These are phyloP conservation scores for Rhynchosporium agropyri DNA, from an alignment of 2,329 filamentous ascomycete species.

Conservation along the genomic window DNA sequence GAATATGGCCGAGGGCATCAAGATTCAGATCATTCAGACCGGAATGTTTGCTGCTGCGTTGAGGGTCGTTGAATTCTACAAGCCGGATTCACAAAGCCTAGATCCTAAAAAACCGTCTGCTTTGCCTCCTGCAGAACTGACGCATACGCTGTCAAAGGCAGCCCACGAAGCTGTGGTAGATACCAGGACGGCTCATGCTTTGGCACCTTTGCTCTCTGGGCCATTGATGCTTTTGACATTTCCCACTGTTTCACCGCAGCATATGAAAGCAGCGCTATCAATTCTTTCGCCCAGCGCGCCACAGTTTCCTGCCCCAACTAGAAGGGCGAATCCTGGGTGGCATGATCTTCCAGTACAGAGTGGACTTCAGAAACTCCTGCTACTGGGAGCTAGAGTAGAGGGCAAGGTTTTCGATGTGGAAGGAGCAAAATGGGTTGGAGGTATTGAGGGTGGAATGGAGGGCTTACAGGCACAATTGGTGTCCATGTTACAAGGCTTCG, in stretches of 20 bases:
- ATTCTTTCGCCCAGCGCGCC: slow-evolving; percentile 73
- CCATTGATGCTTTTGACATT: slow-evolving; percentile 81
- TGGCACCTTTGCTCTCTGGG: slow-evolving; percentile 78
- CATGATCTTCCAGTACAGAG: slow-evolving; percentile 78
- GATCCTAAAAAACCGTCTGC: slow-evolving; percentile 31
- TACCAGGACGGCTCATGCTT: slow-evolving; percentile 57
- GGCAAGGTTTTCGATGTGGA: slow-evolving; percentile 54
- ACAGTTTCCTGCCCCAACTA: slow-evolving; percentile 75
- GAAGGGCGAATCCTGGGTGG: slow-evolving; percentile 77
- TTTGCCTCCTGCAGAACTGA: slow-evolving; percentile 44
- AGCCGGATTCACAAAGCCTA: slow-evolving; percentile 49
- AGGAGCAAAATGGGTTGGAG: slow-evolving; percentile 65
- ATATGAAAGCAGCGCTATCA: slow-evolving; percentile 79
- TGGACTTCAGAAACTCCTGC: slow-evolving; percentile 82
- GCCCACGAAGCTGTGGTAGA: slow-evolving; percentile 43
- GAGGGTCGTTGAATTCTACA: slow-evolving; percentile 83
- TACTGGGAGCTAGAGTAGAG: slow-evolving; percentile 86
- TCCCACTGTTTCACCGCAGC: slow-evolving; percentile 78
- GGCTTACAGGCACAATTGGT: slow-evolving; percentile 83
- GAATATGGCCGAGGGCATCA: slow-evolving; percentile 62
- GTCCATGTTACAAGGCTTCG: slow-evolving; percentile 76
- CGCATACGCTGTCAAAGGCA: slow-evolving; percentile 59
- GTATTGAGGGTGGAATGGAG: slow-evolving; percentile 80
- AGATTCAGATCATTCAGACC: slow-evolving; percentile 83
- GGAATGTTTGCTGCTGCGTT: slow-evolving; percentile 87